Conservation (phyloP, 176 grass and related monocot species). For the Pontederia crassipes region DNA sequence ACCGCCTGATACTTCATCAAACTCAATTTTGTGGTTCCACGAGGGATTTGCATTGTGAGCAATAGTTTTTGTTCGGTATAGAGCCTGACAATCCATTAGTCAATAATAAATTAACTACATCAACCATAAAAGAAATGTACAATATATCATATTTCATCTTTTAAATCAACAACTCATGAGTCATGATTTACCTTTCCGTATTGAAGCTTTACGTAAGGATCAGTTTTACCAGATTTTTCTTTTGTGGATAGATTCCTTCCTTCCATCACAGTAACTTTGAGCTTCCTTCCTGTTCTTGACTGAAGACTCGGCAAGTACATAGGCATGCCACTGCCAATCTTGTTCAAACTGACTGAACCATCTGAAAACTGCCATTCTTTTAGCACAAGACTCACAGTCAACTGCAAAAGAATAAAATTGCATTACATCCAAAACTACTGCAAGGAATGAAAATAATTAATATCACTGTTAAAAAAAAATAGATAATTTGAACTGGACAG, state of each 20-base stretch:
- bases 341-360: conserved; percentile 60
- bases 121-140: background rate
- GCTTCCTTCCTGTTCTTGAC: conserved; percentile 57
- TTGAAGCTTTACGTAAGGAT: conserved; percentile 83
- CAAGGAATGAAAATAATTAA: conserved; percentile 1
- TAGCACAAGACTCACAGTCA: conserved; percentile 67
- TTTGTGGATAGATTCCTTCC: conserved; percentile 57
- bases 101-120: conserved; percentile 1
- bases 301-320: conserved; percentile 30
- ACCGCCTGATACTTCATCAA: conserved; percentile 74
- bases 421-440: conserved; percentile 1
- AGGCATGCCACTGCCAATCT: conserved; percentile 17
- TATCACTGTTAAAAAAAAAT: too few species aligned
- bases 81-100: conserved; percentile 32
- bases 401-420: conserved; percentile 31
- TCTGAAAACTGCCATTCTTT: conserved; percentile 98
- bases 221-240: conserved; percentile 72
- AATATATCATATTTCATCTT: background rate
- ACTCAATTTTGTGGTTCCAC: conserved; percentile 84
- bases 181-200: conserved; percentile 61
- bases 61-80: conserved; percentile 70
- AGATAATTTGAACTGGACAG: too few species aligned
- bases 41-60: conserved; percentile 45
- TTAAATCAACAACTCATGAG: background rate
- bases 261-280: conserved; percentile 68